Percentiles rank a stretch among this genome's conserved stretches.
phyloP scores from a whole-genome alignment of 139 green algal species.

The Marvania coccoides region DNA sequence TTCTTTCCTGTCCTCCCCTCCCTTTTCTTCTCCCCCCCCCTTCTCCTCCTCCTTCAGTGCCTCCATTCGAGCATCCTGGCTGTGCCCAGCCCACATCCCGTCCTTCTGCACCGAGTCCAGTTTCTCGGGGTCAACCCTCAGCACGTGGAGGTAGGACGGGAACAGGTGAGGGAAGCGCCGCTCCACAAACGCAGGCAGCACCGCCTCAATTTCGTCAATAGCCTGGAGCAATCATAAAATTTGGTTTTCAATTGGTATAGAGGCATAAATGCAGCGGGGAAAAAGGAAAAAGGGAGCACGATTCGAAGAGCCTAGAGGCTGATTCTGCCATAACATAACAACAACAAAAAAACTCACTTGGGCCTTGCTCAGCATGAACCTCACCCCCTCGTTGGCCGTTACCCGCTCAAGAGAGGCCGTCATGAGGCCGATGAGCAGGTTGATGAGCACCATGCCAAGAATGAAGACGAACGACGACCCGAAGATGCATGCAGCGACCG shows the following conservation, averaged over 20 bases:
- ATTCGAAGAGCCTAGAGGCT: no score
- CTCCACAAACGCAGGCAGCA: neutral
- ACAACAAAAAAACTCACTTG: no score
- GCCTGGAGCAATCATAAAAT: no score
- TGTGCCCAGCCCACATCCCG: neutral
- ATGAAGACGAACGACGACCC: conserved; percentile 1
- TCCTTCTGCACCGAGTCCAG: conserved; percentile 1
- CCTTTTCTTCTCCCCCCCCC: neutral
- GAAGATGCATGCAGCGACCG: neutral
- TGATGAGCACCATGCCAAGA: neutral
- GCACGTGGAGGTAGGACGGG: neutral
- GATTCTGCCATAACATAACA: no score
- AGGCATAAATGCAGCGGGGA: no score
- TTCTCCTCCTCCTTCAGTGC: neutral
- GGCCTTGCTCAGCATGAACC: no score
- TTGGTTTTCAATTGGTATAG: no score
- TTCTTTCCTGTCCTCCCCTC: neutral
- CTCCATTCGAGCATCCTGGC: neutral
- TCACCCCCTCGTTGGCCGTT: neutral
- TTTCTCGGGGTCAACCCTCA: conserved; percentile 10
- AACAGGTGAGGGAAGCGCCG: neutral
- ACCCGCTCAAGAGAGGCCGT: neutral
- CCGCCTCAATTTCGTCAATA: no score
- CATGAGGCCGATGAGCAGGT: neutral
- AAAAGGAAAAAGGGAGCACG: no score